Evolutionary conservation across 305 asterid genomes (phyloP).

Genomic region (Nicotiana rustica): DNA sequence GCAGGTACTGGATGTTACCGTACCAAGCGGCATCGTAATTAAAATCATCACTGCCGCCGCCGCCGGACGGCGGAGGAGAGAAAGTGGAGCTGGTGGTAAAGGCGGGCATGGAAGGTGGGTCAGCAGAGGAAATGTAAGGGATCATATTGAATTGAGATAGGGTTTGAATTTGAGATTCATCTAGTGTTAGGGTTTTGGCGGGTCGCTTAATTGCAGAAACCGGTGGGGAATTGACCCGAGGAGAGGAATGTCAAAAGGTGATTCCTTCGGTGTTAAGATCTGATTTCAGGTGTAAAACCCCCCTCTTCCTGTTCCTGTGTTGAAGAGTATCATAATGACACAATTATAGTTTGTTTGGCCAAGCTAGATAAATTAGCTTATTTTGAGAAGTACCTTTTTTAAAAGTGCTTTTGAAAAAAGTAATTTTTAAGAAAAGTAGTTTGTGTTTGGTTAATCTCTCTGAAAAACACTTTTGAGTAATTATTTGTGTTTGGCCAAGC

Average conservation of each 20-base stretch:
- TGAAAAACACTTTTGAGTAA: too few relatives aligned
- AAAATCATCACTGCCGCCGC: conserved; percentile 46
- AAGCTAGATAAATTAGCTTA: too few relatives aligned
- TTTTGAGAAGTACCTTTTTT: too few relatives aligned
- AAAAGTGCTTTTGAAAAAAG: too few relatives aligned
- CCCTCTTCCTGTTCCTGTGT: neutral
- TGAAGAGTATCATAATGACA: neutral
- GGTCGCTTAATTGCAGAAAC: conserved; percentile 4
- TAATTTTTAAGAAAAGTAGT: too few relatives aligned
- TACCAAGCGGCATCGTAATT: conserved; percentile 73
- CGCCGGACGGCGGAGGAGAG: conserved; percentile 69
- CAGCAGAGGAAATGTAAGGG: conserved; percentile 36
- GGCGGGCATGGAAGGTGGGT: conserved; percentile 46
- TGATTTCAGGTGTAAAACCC: neutral
- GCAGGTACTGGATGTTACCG: conserved; percentile 89
- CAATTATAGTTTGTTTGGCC: neutral
- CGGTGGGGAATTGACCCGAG: conserved; percentile 5
- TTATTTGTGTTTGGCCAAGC: too few relatives aligned
- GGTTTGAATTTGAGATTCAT: conserved; percentile 39
- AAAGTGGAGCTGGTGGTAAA: conserved; percentile 47
- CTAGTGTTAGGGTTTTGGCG: conserved; percentile 31
- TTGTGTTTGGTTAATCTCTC: too few relatives aligned
- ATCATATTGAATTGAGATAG: conserved; percentile 9
- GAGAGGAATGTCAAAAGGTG: neutral
- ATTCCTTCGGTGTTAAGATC: conserved; percentile 14